These are phyloP conservation scores for Cadophora sp. DNA, from an alignment of 2,329 filamentous ascomycete species.

Conservation along the genomic window DNA sequence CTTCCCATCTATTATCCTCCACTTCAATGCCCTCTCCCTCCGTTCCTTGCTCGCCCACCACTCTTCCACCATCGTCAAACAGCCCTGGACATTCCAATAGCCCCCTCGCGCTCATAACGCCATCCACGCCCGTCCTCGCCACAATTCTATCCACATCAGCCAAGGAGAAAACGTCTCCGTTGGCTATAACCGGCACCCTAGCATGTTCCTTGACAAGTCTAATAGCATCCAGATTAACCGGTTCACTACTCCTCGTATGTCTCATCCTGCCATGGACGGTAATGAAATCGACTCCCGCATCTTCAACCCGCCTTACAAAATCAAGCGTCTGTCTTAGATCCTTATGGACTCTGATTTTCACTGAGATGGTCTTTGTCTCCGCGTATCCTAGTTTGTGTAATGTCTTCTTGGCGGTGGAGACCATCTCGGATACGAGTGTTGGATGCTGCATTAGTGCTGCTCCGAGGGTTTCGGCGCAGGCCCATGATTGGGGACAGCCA, in stretches of 20 bases:
- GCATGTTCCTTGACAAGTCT: conserved; percentile 52
- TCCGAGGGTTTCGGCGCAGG: conserved; percentile 70
- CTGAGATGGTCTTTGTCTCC: conserved; percentile 61
- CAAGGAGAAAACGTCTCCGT: conserved; percentile 72
- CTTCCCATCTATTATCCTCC: conserved; percentile 63
- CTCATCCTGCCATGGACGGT: conserved; percentile 73
- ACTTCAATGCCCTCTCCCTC: conserved; percentile 30
- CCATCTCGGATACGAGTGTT: conserved; percentile 70
- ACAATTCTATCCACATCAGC: conserved; percentile 46
- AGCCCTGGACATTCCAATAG: conserved; percentile 72
- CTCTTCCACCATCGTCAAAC: conserved; percentile 47
- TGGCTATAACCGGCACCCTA: conserved; percentile 68
- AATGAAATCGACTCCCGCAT: conserved; percentile 67
- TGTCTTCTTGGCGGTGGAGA: conserved; percentile 60
- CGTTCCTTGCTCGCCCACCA: not conserved
- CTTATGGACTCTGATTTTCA: conserved; percentile 73
- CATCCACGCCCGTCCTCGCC: conserved; percentile 52
- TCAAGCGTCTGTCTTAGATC: conserved; percentile 64
- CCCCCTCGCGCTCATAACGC: conserved; percentile 75
- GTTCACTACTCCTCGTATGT: conserved; percentile 64
- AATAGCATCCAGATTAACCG: conserved; percentile 68
- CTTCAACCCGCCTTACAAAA: conserved; percentile 68
- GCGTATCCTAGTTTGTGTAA: conserved; percentile 61
- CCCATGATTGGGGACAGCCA: conserved; percentile 77
- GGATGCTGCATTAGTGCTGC: conserved; percentile 72